A percentile compares a stretch with the other conserved stretches of the same genome.
Evolutionary conservation across 1,284 basidiomycete genomes (phyloP).

Genomic region (Mycosarcoma maydis): DNA sequence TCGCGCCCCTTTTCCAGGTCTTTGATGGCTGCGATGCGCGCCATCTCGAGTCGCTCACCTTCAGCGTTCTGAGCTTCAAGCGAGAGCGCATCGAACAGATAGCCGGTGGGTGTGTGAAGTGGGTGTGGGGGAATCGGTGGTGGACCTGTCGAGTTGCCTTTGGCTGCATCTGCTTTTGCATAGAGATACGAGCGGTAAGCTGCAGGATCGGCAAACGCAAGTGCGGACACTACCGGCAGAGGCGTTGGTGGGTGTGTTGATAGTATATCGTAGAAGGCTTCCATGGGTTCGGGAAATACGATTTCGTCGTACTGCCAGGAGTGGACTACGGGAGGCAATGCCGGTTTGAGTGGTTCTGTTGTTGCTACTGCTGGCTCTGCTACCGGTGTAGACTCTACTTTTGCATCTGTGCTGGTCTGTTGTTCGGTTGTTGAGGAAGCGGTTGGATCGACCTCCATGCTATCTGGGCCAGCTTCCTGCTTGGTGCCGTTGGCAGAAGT

Average conservation of each 20-base stretch:
- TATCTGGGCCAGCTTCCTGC: constrained; percentile 3
- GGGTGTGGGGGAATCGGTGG: constrained; percentile 52
- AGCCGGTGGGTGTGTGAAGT: constrained; percentile 61
- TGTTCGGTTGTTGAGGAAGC: constrained; percentile 2
- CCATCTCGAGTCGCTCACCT: constrained; percentile 80
- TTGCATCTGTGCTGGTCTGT: constrained; percentile 1
- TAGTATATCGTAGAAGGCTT: constrained; percentile 85
- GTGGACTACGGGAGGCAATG: constrained; percentile 70
- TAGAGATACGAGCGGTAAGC: constrained; percentile 49
- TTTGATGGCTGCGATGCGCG: constrained; percentile 73
- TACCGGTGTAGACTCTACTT: neutral
- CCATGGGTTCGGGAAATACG: constrained; percentile 93
- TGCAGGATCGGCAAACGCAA: constrained; percentile 54
- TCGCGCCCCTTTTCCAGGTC: constrained; percentile 65
- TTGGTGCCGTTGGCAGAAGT: constrained; percentile 5
- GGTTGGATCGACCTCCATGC: constrained; percentile 29
- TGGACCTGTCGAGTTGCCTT: neutral
- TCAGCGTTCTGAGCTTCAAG: constrained; percentile 85
- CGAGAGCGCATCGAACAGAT: constrained; percentile 72
- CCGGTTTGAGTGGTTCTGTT: constrained; percentile 17
- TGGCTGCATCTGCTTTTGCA: constrained; percentile 15
- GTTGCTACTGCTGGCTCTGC: constrained; percentile 3
- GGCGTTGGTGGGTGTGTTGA: constrained; percentile 84
- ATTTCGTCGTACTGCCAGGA: constrained; percentile 99
- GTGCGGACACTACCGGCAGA: constrained; percentile 51